Evolutionary conservation across 768 basidiomycete genomes (phyloP).

Genomic region (Tubosaeta sp.): DNA sequence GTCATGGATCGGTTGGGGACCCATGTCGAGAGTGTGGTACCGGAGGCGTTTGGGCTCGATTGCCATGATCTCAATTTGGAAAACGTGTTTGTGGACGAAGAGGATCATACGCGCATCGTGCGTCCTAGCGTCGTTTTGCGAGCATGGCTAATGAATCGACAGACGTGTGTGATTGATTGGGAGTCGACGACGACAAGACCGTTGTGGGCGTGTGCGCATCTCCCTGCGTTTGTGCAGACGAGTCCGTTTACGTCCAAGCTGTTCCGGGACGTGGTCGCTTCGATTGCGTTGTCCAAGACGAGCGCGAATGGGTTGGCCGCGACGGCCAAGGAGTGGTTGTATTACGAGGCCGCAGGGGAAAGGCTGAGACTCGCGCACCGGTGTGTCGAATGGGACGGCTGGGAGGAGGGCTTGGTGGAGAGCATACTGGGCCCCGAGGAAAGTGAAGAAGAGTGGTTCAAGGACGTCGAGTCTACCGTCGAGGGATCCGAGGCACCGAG

Average conservation of each 20-base stretch:
- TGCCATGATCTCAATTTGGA: conserved; percentile 84
- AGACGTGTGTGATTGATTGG: conserved; percentile 91
- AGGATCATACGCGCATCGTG: conserved; percentile 67
- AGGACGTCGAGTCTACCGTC: conserved; percentile 30
- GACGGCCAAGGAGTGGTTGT: conserved; percentile 67
- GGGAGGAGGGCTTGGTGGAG: conserved; percentile 81
- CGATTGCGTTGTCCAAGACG: conserved; percentile 35
- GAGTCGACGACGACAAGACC: conserved; percentile 87
- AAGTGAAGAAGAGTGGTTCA: conserved; percentile 68
- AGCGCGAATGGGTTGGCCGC: conserved; percentile 34
- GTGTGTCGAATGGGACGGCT: conserved; percentile 85
- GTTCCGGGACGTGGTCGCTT: conserved; percentile 61
- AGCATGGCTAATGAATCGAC: conserved; percentile 1
- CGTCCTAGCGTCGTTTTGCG: conserved; percentile 26
- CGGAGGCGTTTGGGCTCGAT: conserved; percentile 73
- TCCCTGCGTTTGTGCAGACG: conserved; percentile 76
- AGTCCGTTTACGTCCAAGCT: conserved; percentile 69
- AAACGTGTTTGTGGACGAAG: conserved; percentile 76
- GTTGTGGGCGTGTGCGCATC: conserved; percentile 80
- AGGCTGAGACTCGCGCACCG: conserved; percentile 74
- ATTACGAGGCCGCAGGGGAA: conserved; percentile 62
- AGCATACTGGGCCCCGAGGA: conserved; percentile 73
- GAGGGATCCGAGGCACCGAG: conserved; percentile 19
- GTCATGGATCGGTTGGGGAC: conserved; percentile 59
- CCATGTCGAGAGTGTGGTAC: conserved; percentile 26